Conservation (phyloP, 192 early-diverging fungal species). For the Mortierella antarctica region DNA sequence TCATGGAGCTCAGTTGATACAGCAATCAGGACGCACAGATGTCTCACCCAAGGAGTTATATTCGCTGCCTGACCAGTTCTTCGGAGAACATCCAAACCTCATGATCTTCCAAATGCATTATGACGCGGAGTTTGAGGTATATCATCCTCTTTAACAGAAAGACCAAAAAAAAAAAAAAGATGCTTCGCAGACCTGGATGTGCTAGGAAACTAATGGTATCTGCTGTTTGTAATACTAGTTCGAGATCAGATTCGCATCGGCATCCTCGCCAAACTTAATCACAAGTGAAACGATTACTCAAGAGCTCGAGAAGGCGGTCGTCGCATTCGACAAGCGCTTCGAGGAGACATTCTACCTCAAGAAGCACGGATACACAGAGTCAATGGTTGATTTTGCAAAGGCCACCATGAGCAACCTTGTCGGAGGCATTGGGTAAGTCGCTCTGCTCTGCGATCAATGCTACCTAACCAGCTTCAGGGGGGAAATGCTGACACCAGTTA, state of each 20-base stretch:
- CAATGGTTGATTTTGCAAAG: slow-evolving; percentile 78
- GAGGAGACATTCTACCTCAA: slow-evolving; percentile 75
- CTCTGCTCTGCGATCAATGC: background rate
- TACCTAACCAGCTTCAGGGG: background rate
- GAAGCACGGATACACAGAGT: slow-evolving; percentile 70
- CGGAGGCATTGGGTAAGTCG: slow-evolving; percentile 85
- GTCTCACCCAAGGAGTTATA: slow-evolving; percentile 20
- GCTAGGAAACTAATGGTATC: background rate
- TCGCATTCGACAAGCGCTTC: slow-evolving; percentile 77
- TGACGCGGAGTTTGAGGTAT: slow-evolving; percentile 71
- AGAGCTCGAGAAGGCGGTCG: slow-evolving; percentile 39
- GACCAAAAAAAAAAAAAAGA: background rate
- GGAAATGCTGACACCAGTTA: background rate
- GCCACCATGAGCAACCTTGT: slow-evolving; percentile 83
- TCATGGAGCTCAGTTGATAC: slow-evolving; percentile 2
- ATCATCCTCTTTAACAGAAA: too few relatives aligned
- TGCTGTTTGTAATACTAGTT: slow-evolving; percentile 35
- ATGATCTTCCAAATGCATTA: slow-evolving; percentile 74
- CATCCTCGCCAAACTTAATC: slow-evolving; percentile 35
- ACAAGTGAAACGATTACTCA: slow-evolving; percentile 14
- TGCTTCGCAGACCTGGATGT: background rate
- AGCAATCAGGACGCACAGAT: slow-evolving; percentile 13
- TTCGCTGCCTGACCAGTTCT: slow-evolving; percentile 14
- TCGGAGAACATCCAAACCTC: slow-evolving; percentile 57
- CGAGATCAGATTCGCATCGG: slow-evolving; percentile 48